Base-by-base conservation (phyloP, 2,329 filamentous ascomycete species). In the Didymella exigua region DNA sequence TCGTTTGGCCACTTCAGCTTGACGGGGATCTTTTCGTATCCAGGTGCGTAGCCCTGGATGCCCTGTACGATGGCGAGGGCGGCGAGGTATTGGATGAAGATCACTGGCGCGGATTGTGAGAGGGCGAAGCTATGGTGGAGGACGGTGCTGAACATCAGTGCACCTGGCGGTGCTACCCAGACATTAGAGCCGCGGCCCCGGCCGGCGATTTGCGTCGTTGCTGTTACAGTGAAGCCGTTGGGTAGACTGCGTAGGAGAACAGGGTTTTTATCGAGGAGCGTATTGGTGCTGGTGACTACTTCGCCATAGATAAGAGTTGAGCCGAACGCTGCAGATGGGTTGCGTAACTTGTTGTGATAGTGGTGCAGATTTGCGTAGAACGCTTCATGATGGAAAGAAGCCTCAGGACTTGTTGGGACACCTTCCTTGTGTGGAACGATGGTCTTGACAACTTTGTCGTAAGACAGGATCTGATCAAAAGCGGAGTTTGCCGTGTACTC, bases 1-100 rank as follows among this genome's bases (percentile, higher is more conserved):
- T 99, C 95, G 68, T 99, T 99, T 10, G 95, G 95, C 95, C 95
- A 99, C 75, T 99, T 99, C 27, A 99, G 78, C 71, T 90, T 92
- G 34, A 99, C 82, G 0, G 90, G 90, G 4, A 98, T 75, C 0
- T 85, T 80, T 5, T 85, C 81, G 74, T 96, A 98, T 7, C 88
- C 90, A 2, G 76, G 76, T 43, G 88, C 91, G 69, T 98, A 98
- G 23, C 81, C 83, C 60, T 90, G 88, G 59, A 98, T 87, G 0
- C 91, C 93, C 58, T 90, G 85, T 2, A 96, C 89, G 36, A 93
- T 89, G 34, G 95, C 93, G 40, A 99, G 85, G 0, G 92, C 93
- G 0, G 91, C 87, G 13, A 99, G 83, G 71, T 99, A 99, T 74
- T 98, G 95, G 24, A 98, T 82, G 75, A 99, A 98, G 0, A 97